These are phyloP conservation scores for barley (Hordeum vulgare) DNA, from an alignment of 176 grass and related monocot genomes.

Conservation along the genomic window MorexV3_pseudomolecules_assembly NC_058519.1:355347989-355348488, in stretches of 20 bases:
- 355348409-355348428: slow-evolving; percentile 55
- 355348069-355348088: neutral
- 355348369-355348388: slow-evolving; percentile 32
- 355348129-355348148: neutral
- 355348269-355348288: neutral
- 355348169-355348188: neutral
- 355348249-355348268: no score
- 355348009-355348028: neutral
- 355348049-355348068: neutral
- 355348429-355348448: slow-evolving; percentile 85
- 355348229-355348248: neutral
- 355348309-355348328: neutral
- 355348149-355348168: neutral
- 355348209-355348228: neutral
- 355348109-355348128: neutral
- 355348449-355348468: slow-evolving; percentile 60
- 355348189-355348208: neutral
- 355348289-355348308: neutral
- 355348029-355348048: neutral
- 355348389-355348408: slow-evolving; percentile 75
- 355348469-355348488: slow-evolving; percentile 39
- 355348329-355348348: neutral
- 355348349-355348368: slow-evolving; percentile 1
- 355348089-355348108: neutral
- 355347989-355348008: neutral